phyloP scores from a whole-genome alignment of 2,329 filamentous ascomycete species.

The Cladophialophora exuberans region DNA sequence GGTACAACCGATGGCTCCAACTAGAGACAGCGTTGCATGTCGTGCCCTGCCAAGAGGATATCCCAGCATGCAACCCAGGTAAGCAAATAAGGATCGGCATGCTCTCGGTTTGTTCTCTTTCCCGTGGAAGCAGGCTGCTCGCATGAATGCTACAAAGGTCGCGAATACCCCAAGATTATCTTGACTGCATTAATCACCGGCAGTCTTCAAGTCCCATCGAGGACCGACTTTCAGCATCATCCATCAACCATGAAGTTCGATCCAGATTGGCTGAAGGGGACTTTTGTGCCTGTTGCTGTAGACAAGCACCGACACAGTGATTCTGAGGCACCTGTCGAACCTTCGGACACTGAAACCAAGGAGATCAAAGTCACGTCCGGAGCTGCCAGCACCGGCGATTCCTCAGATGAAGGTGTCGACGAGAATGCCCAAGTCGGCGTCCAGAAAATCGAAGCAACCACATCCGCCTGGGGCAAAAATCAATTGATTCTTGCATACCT shows the following conservation, averaged over 20 bases:
- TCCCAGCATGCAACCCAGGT: background rate
- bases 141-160: background rate
- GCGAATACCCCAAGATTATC: background rate
- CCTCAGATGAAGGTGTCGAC: conserved; percentile 31
- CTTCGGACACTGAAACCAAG: background rate
- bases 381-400: background rate
- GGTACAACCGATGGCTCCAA: too few relatives aligned
- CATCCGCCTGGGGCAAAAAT: conserved; percentile 43
- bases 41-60: background rate
- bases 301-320: background rate
- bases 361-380: background rate
- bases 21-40: too few relatives aligned
- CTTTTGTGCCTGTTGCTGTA: conserved; percentile 4
- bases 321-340: background rate
- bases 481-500: conserved; percentile 5
- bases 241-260: conserved; percentile 5
- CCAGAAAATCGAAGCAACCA: conserved; percentile 47
- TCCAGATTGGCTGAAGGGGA: conserved; percentile 2
- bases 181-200: too few relatives aligned
- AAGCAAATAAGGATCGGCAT: background rate
- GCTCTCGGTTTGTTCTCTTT: too few relatives aligned
- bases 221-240: background rate
- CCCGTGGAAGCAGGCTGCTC: too few relatives aligned
- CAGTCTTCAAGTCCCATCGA: too few relatives aligned
- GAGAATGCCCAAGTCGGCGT: conserved; percentile 39